These are phyloP conservation scores for Naumovozyma castellii DNA, from an alignment of 805 yeast species.

Conservation along the genomic window DNA sequence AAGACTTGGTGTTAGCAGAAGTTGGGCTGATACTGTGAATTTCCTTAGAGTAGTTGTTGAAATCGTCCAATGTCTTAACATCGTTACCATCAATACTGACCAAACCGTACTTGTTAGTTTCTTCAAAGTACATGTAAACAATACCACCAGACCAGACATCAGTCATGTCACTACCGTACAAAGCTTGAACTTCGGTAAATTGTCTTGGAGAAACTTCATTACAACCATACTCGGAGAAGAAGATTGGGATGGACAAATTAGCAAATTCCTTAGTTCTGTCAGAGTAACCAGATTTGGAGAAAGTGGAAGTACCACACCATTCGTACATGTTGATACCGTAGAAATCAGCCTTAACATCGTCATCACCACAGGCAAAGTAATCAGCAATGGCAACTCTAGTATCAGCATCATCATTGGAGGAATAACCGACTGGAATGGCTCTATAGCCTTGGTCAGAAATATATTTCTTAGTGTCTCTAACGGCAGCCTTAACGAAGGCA, in stretches of 20 bases:
- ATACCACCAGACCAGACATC: conserved; percentile 87
- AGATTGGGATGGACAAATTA: conserved; percentile 60
- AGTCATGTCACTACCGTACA: conserved; percentile 62
- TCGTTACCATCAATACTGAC: conserved; percentile 41
- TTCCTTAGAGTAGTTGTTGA: conserved; percentile 50
- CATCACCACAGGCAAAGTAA: conserved; percentile 67
- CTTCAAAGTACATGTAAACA: conserved; percentile 77
- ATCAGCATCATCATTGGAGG: conserved; percentile 63
- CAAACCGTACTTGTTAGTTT: conserved; percentile 65
- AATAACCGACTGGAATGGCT: conserved; percentile 70
- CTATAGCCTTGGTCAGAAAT: conserved; percentile 54
- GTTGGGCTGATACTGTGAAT: conserved; percentile 48
- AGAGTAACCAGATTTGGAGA: conserved; percentile 52
- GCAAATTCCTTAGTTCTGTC: conserved; percentile 54
- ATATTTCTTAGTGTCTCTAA: conserved; percentile 67
- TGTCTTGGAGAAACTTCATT: conserved; percentile 58
- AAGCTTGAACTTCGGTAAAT: conserved; percentile 60
- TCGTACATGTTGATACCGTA: conserved; percentile 85
- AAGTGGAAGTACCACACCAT: conserved; percentile 70
- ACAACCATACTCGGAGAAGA: conserved; percentile 82
- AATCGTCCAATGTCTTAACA: conserved; percentile 58
- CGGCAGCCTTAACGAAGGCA: conserved; percentile 74
- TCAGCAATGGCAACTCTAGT: conserved; percentile 64
- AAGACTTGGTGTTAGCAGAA: conserved; percentile 33
- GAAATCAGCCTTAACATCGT: conserved; percentile 60